Evolutionary conservation across 2,329 filamentous ascomycete species (phyloP).

Genomic region (Drechmeria coniospora): DNA sequence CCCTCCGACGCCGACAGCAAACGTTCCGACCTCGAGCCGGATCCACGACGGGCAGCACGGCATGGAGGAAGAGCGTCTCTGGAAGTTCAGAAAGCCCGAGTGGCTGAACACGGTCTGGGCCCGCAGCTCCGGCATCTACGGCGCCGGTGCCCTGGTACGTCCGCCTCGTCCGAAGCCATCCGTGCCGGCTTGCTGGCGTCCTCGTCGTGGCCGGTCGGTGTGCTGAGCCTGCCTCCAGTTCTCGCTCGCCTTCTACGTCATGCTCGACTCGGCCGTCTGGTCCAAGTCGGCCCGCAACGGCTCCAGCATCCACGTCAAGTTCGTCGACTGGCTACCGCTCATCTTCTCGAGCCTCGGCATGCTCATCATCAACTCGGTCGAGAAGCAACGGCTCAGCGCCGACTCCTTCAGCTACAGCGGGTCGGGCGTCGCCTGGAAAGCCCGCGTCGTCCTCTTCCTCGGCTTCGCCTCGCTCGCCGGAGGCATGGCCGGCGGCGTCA

Average conservation of each 20-base stretch:
- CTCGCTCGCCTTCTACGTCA: conserved; percentile 52
- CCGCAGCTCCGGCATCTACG: conserved; percentile 48
- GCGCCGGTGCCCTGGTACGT: conserved; percentile 46
- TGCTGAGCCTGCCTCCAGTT: conserved; percentile 29
- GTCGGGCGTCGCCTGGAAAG: conserved; percentile 52
- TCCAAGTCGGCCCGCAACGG: conserved; percentile 45
- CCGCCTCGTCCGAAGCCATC: neutral
- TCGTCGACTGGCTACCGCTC: conserved; percentile 55
- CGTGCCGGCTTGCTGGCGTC: too few species aligned
- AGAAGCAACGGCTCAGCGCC: conserved; percentile 48
- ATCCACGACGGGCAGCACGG: too few species aligned
- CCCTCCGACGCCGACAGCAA: too few species aligned
- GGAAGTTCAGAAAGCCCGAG: conserved; percentile 50
- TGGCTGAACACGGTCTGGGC: conserved; percentile 51
- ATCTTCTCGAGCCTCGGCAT: conserved; percentile 53
- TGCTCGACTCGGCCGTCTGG: conserved; percentile 54
- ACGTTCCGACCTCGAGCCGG: too few species aligned
- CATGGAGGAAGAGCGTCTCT: conserved; percentile 52
- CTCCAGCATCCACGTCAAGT: conserved; percentile 45
- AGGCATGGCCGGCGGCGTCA: conserved; percentile 55
- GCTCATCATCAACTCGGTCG: conserved; percentile 57
- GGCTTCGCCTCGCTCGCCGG: conserved; percentile 51
- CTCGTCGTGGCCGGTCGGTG: neutral
- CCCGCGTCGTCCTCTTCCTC: conserved; percentile 50
- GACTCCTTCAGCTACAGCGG: conserved; percentile 49